Percentiles rank a stretch among this genome's conserved stretches.
These are phyloP conservation scores for Fomitopsis pinicola DNA, from an alignment of 1,284 basidiomycete species.

Conservation along the genomic window DNA sequence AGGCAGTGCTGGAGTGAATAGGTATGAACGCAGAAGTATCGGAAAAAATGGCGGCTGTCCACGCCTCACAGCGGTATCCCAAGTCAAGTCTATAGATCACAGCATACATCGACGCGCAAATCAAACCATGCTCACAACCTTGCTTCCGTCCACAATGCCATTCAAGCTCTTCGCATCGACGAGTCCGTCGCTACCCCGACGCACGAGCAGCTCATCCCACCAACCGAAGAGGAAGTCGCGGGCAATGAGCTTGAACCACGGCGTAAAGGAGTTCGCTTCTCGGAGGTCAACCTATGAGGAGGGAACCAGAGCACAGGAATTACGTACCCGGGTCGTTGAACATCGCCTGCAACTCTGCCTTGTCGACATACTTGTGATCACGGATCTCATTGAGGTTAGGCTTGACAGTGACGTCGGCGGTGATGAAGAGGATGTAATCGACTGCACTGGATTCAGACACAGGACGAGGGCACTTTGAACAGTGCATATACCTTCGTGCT, in stretches of 20 bases:
- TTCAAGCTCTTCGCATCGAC: constrained; percentile 65
- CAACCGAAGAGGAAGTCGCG: constrained; percentile 96
- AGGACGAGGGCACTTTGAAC: constrained; percentile 5
- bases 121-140: constrained; percentile 75
- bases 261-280: constrained; percentile 86
- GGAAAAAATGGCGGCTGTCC: no score
- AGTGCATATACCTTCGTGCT: constrained; percentile 84
- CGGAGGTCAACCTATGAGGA: constrained; percentile 3
- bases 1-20: no score
- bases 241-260: constrained; percentile 99
- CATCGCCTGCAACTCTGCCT: constrained; percentile 86
- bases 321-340: constrained; percentile 73
- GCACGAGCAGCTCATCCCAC: constrained; percentile 88
- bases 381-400: constrained; percentile 92
- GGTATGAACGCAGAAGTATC: no score
- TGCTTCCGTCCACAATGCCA: constrained; percentile 67
- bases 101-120: neutral
- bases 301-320: neutral
- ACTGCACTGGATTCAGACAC: constrained; percentile 47
- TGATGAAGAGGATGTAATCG: constrained; percentile 97
- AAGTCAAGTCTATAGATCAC: neutral
- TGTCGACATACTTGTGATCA: constrained; percentile 89
- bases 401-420: constrained; percentile 81
- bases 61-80: neutral
- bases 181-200: constrained; percentile 55